Evolutionary conservation across 257 asterid species (phyloP).

Genomic region (Henckelia pumila): DNA sequence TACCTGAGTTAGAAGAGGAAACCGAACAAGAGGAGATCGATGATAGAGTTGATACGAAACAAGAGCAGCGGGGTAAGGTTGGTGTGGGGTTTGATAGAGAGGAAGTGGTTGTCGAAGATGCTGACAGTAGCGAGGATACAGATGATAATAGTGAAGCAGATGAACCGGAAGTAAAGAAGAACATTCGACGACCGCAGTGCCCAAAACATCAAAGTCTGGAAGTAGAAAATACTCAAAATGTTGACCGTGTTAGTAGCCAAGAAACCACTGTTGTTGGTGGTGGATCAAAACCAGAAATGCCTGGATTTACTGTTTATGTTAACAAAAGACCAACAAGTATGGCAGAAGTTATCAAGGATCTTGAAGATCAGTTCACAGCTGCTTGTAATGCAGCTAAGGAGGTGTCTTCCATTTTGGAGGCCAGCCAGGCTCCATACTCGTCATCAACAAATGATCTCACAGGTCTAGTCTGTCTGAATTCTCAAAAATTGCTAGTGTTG

Average conservation of each 20-base stretch:
- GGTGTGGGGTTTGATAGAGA: background rate
- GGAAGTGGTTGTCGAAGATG: conserved; percentile 1
- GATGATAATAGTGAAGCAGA: conserved; percentile 21
- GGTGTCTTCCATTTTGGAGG: conserved; percentile 71
- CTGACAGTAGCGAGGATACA: conserved; percentile 38
- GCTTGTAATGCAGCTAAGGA: conserved; percentile 76
- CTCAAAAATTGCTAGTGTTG: too few species aligned
- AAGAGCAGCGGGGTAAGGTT: conserved; percentile 35
- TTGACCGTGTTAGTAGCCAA: conserved; percentile 53
- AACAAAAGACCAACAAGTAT: conserved; percentile 84
- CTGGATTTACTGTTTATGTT: conserved; percentile 88
- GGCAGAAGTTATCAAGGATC: conserved; percentile 90
- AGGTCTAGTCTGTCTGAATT: conserved; percentile 34
- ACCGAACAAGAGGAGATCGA: conserved; percentile 78
- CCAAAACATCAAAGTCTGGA: conserved; percentile 43
- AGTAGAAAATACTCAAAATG: conserved; percentile 55
- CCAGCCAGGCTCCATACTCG: conserved; percentile 69
- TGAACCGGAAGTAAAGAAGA: conserved; percentile 36
- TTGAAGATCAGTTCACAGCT: conserved; percentile 72
- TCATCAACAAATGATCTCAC: conserved; percentile 58
- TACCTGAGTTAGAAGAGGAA: conserved; percentile 89
- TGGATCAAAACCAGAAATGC: conserved; percentile 66
- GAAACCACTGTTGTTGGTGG: conserved; percentile 48
- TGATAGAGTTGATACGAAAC: conserved; percentile 34
- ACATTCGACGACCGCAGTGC: conserved; percentile 34